These are phyloP conservation scores for Paragyromitra xinjiangensis DNA, from an alignment of 495 filamentous ascomycete species.

Conservation along the genomic window DNA sequence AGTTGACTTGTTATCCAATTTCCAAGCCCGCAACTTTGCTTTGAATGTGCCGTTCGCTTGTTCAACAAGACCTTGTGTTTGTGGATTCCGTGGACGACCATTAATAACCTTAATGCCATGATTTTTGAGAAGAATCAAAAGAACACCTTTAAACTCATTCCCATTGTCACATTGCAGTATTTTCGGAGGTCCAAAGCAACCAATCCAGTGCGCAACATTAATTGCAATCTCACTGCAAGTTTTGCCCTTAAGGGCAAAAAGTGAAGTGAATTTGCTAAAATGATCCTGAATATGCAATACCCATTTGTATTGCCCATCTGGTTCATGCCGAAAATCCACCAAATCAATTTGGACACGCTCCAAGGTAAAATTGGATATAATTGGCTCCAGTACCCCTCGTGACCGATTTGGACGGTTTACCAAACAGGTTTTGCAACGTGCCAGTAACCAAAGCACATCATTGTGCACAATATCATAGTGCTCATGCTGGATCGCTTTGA, in stretches of 20 bases:
- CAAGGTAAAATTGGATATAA: neutral
- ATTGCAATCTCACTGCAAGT: neutral
- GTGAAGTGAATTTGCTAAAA: conserved; percentile 34
- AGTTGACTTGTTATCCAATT: conserved; percentile 56
- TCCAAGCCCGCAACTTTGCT: conserved; percentile 31
- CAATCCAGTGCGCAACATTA: conserved; percentile 1
- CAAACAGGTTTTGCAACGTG: neutral
- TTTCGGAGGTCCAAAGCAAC: conserved; percentile 14
- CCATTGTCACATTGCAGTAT: conserved; percentile 44
- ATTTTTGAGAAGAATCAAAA: conserved; percentile 15
- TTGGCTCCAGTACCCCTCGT: neutral
- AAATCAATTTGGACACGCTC: neutral
- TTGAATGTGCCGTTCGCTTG: conserved; percentile 33
- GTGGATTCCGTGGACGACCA: neutral
- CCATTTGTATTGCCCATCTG: neutral
- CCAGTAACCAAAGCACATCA: neutral
- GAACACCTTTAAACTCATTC: conserved; percentile 34
- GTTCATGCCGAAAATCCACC: neutral
- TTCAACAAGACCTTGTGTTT: conserved; percentile 31
- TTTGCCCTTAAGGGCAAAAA: conserved; percentile 19
- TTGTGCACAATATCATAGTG: neutral
- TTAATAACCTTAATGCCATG: conserved; percentile 37
- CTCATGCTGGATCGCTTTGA: neutral
- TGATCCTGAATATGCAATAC: conserved; percentile 52
- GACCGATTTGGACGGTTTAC: neutral